Conservation (phyloP, 441 rosid genomes). For the Bruguiera hainesii region DNA sequence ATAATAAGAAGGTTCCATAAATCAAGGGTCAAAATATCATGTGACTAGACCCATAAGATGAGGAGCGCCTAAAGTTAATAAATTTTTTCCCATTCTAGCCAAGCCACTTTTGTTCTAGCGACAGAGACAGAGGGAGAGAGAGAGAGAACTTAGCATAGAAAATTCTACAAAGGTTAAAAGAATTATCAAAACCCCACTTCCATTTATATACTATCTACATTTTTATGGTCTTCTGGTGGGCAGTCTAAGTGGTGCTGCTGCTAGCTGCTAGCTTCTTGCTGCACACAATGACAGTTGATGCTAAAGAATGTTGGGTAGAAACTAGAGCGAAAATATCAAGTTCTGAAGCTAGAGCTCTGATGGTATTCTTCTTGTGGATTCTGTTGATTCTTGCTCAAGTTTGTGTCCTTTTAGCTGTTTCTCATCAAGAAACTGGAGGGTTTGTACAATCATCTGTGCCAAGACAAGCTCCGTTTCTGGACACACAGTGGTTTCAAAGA, state of each 20-base stretch:
- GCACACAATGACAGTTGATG: constrained; percentile 38
- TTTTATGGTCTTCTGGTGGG: constrained; percentile 1
- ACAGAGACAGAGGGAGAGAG: too few relatives aligned
- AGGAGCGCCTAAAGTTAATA: constrained; percentile 20
- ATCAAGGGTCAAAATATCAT: constrained; percentile 82
- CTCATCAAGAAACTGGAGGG: constrained; percentile 29
- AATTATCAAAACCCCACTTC: constrained; percentile 15
- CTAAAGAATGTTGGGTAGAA: constrained; percentile 14
- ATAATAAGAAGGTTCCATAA: constrained; percentile 78
- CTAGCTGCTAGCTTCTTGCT: background rate
- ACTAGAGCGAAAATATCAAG: constrained; percentile 24
- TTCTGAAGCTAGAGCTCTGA: constrained; percentile 17
- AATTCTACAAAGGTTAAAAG: constrained; percentile 1
- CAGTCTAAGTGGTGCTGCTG: background rate
- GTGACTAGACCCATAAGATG: constrained; percentile 53
- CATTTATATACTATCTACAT: background rate
- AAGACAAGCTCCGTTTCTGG: constrained; percentile 45
- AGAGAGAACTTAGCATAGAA: background rate
- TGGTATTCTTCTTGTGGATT: constrained; percentile 42
- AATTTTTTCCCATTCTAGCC: constrained; percentile 6
- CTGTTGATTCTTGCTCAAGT: constrained; percentile 42
- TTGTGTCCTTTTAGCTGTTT: constrained; percentile 34
- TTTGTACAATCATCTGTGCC: constrained; percentile 20
- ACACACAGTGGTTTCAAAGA: constrained; percentile 20
- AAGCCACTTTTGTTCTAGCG: constrained; percentile 1